Base-by-base conservation (phyloP, 768 basidiomycete species). In the Lactarius quietus region DNA sequence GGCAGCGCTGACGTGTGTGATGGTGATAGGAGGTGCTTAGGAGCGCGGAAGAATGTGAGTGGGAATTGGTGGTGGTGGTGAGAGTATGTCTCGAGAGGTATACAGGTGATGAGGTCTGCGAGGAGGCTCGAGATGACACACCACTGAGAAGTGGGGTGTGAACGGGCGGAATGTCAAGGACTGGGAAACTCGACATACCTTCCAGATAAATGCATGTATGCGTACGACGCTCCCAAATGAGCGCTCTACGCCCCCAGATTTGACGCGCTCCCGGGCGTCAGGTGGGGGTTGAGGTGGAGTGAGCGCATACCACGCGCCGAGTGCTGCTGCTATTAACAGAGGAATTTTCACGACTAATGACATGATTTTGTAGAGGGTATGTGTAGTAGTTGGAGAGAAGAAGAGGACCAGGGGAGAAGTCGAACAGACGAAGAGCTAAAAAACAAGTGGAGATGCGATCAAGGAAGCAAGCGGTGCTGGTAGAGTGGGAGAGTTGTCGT, bases 201-300 rank as follows among this genome's bases (percentile, higher is more conserved):
- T 69, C 68, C 66, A 69, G n/a, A 69, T 3, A 6, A 67, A 43
- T 1, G 66, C 68, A 10, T 69, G 66, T 41, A 67, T 23, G 5
- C 57, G 61, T 10, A 69, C 68, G 33, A 69, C 55, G n/a, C 33
- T 33, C 12, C 68, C 68, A 48, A 69, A 69, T 17, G 62, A 59
- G 29, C 66, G 67, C 26, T 69, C 68, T 38, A 57, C 55, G 35
- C 68, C 68, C 10, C 28, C 57, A 31, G 53, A 52, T 33, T 60
- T 63, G 58, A 61, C 41, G 12, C 66, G 61, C 29, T 69, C 68
- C 3, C 51, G 38, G 17, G 23, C 36, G 29, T 38, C 33, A 1
- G 68, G 68, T 1, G 65, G 62, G 9, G 68, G 68, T 17, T 69
- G 67, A 1, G 68, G 68, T n/a, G 68, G 66, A 3, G 68, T 69